A percentile compares a stretch with the other conserved stretches of the same genome.
These are phyloP conservation scores for Deinandra increscens DNA, from an alignment of 129 eudicot species.

Conservation along the genomic window DNA sequence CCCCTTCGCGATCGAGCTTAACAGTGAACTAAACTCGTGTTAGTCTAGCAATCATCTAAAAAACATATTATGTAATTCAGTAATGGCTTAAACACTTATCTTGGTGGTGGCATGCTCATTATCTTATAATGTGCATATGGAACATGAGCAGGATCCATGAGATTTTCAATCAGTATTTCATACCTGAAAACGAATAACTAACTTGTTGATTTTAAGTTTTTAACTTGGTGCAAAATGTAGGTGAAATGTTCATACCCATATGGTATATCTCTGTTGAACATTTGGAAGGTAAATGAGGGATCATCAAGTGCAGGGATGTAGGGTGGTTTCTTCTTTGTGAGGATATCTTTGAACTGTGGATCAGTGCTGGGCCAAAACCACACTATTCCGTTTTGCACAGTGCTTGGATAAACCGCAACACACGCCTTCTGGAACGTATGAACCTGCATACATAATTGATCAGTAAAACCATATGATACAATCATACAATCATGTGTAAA, in stretches of 20 bases:
- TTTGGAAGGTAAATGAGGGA: slow-evolving; percentile 50
- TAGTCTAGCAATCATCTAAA: slow-evolving; percentile 19
- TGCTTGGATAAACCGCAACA: slow-evolving; percentile 79
- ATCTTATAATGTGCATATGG: slow-evolving; percentile 89
- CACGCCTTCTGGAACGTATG: slow-evolving; percentile 69
- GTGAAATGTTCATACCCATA: slow-evolving; percentile 55
- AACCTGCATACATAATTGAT: slow-evolving; percentile 47
- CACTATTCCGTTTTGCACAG: slow-evolving; percentile 68
- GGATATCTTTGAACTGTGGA: slow-evolving; percentile 58
- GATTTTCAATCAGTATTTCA: slow-evolving; percentile 73
- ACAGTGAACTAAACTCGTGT: slow-evolving; percentile 50
- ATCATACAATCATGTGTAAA: too few species aligned
- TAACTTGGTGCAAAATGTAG: not conserved
- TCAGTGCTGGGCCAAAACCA: slow-evolving; percentile 90
- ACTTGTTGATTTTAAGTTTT: too few species aligned
- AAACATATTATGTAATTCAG: not conserved
- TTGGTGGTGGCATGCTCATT: slow-evolving; percentile 34
- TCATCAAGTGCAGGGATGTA: slow-evolving; percentile 77
- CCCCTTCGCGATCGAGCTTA: slow-evolving; percentile 90
- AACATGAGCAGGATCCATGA: slow-evolving; percentile 92
- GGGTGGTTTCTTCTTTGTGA: slow-evolving; percentile 58
- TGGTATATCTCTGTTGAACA: slow-evolving; percentile 62
- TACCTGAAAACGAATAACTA: slow-evolving; percentile 48
- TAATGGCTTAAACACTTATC: slow-evolving; percentile 48
- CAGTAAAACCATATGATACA: too few species aligned